Evolutionary conservation across 2,329 filamentous ascomycete species (phyloP).

Genomic region (Diaporthe vaccinii): DNA sequence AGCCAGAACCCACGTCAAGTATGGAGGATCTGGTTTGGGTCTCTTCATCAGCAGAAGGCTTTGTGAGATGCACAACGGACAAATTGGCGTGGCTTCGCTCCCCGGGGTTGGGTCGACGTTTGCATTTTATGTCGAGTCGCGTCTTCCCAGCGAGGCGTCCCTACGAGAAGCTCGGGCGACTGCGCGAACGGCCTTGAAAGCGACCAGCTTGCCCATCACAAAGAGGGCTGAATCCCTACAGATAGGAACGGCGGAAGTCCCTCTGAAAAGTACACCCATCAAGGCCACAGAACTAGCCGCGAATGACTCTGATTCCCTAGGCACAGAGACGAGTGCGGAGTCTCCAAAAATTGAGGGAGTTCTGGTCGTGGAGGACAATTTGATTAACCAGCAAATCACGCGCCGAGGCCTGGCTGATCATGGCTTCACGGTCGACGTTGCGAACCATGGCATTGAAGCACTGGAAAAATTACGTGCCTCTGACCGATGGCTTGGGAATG

Average conservation of each 20-base stretch:
- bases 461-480: slow-evolving; percentile 55
- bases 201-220: slow-evolving; percentile 43
- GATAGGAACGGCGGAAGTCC: slow-evolving; percentile 40
- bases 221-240: slow-evolving; percentile 41
- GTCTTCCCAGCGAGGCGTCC: slow-evolving; percentile 56
- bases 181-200: slow-evolving; percentile 51
- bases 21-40: slow-evolving; percentile 80
- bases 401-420: slow-evolving; percentile 63
- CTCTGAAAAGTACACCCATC: slow-evolving; percentile 38
- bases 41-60: slow-evolving; percentile 84
- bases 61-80: slow-evolving; percentile 84
- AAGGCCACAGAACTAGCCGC: slow-evolving; percentile 20
- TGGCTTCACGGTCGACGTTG: slow-evolving; percentile 65
- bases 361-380: slow-evolving; percentile 72
- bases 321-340: slow-evolving; percentile 30
- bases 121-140: slow-evolving; percentile 79
- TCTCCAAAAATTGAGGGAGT: slow-evolving; percentile 56
- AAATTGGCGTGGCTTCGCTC: slow-evolving; percentile 80
- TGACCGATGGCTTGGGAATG: slow-evolving; percentile 44
- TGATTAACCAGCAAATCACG: slow-evolving; percentile 71
- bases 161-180: slow-evolving; percentile 57
- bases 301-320: slow-evolving; percentile 20
- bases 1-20: slow-evolving; percentile 78
- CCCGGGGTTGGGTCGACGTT: slow-evolving; percentile 80
- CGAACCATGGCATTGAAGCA: slow-evolving; percentile 56